Conservation (phyloP, 208 protist species). For the Leishmania gerbilli region DNA sequence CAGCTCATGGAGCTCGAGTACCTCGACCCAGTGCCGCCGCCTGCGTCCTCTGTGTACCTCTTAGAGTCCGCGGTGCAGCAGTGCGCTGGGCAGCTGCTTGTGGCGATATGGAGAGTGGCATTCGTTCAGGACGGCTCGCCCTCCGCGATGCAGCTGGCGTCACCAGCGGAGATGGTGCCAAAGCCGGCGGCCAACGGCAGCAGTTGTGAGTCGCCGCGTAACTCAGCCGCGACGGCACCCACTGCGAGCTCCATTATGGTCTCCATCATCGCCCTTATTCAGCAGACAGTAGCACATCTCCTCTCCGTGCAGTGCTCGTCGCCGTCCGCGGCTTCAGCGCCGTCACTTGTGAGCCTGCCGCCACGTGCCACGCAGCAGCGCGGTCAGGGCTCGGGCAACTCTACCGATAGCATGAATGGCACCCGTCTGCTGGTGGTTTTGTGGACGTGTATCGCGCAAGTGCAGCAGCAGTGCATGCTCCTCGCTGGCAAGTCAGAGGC, state of each 20-base stretch:
- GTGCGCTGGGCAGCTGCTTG: slow-evolving; percentile 25
- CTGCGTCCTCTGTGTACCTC: slow-evolving; percentile 34
- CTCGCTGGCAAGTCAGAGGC: slow-evolving; percentile 18
- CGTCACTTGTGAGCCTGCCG: neutral
- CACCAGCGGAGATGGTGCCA: neutral
- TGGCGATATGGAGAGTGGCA: slow-evolving; percentile 15
- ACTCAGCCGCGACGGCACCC: neutral
- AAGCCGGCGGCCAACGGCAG: neutral
- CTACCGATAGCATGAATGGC: slow-evolving; percentile 8
- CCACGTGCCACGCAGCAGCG: neutral
- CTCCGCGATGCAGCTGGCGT: neutral
- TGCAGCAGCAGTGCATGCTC: slow-evolving; percentile 30
- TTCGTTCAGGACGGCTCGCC: slow-evolving; percentile 15
- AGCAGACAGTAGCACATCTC: slow-evolving; percentile 1
- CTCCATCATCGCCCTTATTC: neutral
- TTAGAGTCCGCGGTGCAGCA: slow-evolving; percentile 50
- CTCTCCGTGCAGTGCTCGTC: neutral
- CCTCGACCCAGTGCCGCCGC: slow-evolving; percentile 68
- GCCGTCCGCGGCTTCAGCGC: neutral
- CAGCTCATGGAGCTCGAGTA: slow-evolving; percentile 78
- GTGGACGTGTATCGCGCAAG: slow-evolving; percentile 21
- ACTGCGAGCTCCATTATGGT: neutral
- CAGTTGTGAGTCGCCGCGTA: neutral
- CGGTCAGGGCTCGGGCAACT: neutral
- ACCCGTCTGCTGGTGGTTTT: slow-evolving; percentile 23